Conservation (phyloP, 768 basidiomycete species). For the Lactarius evosmus region DNA sequence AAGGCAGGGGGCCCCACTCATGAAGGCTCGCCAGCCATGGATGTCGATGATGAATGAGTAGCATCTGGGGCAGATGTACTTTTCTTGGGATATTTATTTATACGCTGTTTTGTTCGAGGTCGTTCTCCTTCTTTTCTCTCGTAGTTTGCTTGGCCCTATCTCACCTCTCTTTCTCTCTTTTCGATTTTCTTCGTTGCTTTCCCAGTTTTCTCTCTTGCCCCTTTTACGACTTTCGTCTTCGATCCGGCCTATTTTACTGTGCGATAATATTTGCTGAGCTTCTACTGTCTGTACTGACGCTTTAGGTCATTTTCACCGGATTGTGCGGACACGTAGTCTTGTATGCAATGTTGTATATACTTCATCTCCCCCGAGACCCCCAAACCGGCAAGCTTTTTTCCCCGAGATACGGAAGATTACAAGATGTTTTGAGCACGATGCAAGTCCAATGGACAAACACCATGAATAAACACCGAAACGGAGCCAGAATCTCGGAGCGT, state of each 20-base stretch:
- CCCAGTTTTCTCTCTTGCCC: background rate
- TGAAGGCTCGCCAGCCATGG: slow-evolving; percentile 21
- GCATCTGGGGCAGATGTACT: background rate
- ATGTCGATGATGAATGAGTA: slow-evolving; percentile 21
- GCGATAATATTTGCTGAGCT: slow-evolving; percentile 7
- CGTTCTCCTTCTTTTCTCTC: background rate
- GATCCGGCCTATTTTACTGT: slow-evolving; percentile 15
- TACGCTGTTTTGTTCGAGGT: background rate
- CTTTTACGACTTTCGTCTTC: background rate
- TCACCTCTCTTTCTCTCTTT: background rate
- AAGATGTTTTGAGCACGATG: background rate
- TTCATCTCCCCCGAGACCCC: background rate
- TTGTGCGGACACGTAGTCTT: slow-evolving; percentile 18
- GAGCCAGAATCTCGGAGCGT: background rate
- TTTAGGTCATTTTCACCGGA: slow-evolving; percentile 3
- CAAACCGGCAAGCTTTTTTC: background rate
- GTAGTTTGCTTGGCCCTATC: slow-evolving; percentile 7
- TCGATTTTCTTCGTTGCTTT: background rate
- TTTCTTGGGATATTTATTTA: background rate
- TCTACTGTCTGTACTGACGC: slow-evolving; percentile 15
- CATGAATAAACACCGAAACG: background rate
- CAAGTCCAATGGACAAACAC: too few relatives aligned
- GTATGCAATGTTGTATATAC: slow-evolving; percentile 19
- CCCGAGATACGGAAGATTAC: background rate
- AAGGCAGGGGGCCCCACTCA: background rate